Evolutionary conservation across 176 grass and related monocot genomes (phyloP).

Genomic region (Aegilops umbellulata): DNA sequence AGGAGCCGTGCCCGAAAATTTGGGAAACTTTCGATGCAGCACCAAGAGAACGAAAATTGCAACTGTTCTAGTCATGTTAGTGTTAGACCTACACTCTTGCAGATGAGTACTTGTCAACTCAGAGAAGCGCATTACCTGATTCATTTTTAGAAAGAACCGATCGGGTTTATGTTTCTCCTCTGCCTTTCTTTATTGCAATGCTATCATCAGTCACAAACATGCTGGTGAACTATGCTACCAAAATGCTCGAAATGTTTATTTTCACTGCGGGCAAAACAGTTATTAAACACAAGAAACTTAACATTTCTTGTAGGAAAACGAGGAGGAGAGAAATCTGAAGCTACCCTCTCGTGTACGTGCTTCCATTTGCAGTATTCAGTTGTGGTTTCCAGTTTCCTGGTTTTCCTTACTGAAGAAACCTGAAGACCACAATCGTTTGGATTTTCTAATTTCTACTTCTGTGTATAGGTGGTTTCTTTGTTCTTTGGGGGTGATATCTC

Average conservation of each 20-base stretch:
- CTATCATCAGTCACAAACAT: not conserved
- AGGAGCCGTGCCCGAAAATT: not conserved
- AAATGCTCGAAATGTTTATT: not conserved
- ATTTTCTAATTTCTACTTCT: slow-evolving; percentile 18
- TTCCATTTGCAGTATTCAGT: not conserved
- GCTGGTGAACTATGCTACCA: not conserved
- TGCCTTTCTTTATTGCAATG: not conserved
- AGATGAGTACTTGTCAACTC: not conserved
- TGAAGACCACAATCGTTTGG: not conserved
- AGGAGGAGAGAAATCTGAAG: slow-evolving; percentile 45
- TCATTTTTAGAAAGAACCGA: not conserved
- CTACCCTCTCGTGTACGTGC: slow-evolving; percentile 70
- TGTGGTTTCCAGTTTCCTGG: not conserved
- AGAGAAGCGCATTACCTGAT: not conserved
- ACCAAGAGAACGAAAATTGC: not conserved
- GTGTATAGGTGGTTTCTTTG: slow-evolving; percentile 71
- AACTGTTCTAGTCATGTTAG: not conserved
- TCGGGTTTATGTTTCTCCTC: not conserved
- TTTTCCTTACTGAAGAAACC: slow-evolving; percentile 1
- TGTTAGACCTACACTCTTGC: not conserved
- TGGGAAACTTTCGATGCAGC: not conserved
- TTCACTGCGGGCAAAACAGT: not conserved
- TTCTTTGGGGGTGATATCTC: slow-evolving; percentile 67
- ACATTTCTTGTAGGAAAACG: slow-evolving; percentile 45
- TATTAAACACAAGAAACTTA: slow-evolving; percentile 5